Percentiles rank a stretch among this genome's conserved stretches.
Evolutionary conservation across 108 stramenopile genomes (phyloP).

Genomic region (Nitzschia inconspicua): DNA sequence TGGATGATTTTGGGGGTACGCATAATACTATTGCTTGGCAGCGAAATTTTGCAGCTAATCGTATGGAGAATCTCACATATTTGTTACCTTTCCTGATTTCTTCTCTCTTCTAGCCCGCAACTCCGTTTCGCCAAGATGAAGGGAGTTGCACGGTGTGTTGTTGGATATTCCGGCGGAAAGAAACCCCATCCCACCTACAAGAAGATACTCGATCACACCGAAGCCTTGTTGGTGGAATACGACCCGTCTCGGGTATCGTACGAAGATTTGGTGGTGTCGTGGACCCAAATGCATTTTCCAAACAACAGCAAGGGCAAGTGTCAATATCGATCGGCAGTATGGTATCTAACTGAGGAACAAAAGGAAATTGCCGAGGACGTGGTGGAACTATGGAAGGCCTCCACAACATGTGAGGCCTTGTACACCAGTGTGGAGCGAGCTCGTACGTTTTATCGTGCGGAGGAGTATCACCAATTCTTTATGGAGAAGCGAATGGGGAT

Average conservation of each 20-base stretch:
- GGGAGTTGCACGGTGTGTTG: slow-evolving; percentile 31
- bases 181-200: slow-evolving; percentile 61
- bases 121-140: slow-evolving; percentile 25
- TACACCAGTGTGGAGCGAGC: slow-evolving; percentile 56
- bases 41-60: too few relatives aligned
- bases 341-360: slow-evolving; percentile 44
- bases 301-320: slow-evolving; percentile 24
- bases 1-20: slow-evolving; percentile 83
- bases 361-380: slow-evolving; percentile 31
- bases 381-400: slow-evolving; percentile 23
- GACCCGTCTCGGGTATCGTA: slow-evolving; percentile 52
- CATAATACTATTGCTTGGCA: too few relatives aligned
- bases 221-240: slow-evolving; percentile 66
- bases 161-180: slow-evolving; percentile 64
- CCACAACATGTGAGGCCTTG: slow-evolving; percentile 19
- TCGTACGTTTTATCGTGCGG: slow-evolving; percentile 50
- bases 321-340: slow-evolving; percentile 67
- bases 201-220: slow-evolving; percentile 66
- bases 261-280: slow-evolving; percentile 49
- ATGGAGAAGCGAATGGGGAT: too few relatives aligned
- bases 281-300: slow-evolving; percentile 41
- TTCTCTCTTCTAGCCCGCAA: slow-evolving; percentile 12
- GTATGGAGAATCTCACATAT: too few relatives aligned
- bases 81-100: too few relatives aligned
- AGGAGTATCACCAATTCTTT: slow-evolving; percentile 76